Base-by-base conservation (phyloP, 2,329 filamentous ascomycete genomes). In the Ampelomyces quisqualis region DNA sequence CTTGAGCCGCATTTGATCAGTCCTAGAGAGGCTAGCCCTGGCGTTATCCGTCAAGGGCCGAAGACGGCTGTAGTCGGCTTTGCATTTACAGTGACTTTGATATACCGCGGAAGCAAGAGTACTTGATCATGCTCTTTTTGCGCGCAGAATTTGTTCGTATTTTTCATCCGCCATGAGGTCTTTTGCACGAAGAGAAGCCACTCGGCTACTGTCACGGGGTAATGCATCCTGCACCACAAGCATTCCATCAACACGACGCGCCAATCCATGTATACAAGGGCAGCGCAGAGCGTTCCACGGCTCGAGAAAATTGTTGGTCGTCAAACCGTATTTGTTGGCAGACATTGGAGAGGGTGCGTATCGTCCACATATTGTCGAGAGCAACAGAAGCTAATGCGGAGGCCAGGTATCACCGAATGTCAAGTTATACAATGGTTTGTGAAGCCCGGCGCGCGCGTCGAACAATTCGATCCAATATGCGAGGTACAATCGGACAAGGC, bases 361-460 rank as follows among this genome's bases (percentile, higher is more conserved):
- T 7, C 8, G 19, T 32, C 11, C 13, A 11, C 31, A 5, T 9
- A 11, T 11, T n/a, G 19, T 11, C 5, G 17, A n/a, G 23, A n/a
- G 2, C 2, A 10, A 11, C 24, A 20, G 37, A 33, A 27, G 34
- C 41, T 35, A 39, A 49, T 43, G 24, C 43, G 32, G 37, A 57
- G 35, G 28, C 38, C 38, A 93, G 93, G 93, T 40, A 98, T 97
- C 62, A 90, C 93, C 65, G 93, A 98, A 73, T 95, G 93, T 64
- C 93, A 98, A 71, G 88, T 98, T 62, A 97, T 97, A 61, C 93
- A 98, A 75, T 98, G 93, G 93, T 98, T 97, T 68, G 91, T 98
- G 53, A 86, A 96, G 71, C 90, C 94, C 34, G 91, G 90, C 43
- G 93, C 93, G 23, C 84, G 87, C 43, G 90, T 98, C 58, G 90